Conservation (phyloP, 1,284 basidiomycete genomes). For the Bjerkandera adusta region DNA sequence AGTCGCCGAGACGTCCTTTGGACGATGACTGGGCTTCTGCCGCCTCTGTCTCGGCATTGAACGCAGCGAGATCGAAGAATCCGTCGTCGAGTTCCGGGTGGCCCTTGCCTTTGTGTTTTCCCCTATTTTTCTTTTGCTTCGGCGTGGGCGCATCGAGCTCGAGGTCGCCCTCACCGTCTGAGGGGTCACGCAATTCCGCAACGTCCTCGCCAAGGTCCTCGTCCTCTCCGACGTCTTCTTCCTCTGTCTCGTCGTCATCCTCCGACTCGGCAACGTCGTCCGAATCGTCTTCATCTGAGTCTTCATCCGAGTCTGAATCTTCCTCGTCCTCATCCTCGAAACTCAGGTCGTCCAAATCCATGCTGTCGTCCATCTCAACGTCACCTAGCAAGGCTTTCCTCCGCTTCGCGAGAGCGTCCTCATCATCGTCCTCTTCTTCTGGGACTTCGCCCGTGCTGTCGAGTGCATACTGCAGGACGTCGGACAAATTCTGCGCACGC, state of each 20-base stretch:
- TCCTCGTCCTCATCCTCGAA: constrained; percentile 37
- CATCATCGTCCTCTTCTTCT: constrained; percentile 26
- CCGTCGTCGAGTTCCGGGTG: constrained; percentile 83
- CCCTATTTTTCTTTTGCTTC: constrained; percentile 24
- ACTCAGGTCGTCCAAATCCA: constrained; percentile 21
- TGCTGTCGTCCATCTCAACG: constrained; percentile 10
- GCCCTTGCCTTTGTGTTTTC: constrained; percentile 26
- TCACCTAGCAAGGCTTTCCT: constrained; percentile 33
- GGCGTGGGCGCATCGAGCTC: constrained; percentile 32
- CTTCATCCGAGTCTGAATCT: constrained; percentile 33
- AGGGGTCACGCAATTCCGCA: constrained; percentile 45
- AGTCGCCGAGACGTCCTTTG: constrained; percentile 56
- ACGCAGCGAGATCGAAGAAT: constrained; percentile 89
- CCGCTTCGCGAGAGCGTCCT: constrained; percentile 21
- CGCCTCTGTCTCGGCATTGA: constrained; percentile 86
- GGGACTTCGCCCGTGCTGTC: constrained; percentile 40
- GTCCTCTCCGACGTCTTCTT: constrained; percentile 37
- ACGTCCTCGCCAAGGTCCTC: constrained; percentile 37
- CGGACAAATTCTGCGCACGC: constrained; percentile 63
- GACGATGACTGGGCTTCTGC: constrained; percentile 70
- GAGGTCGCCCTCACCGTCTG: constrained; percentile 45
- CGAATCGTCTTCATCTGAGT: constrained; percentile 32
- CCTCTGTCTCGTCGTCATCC: constrained; percentile 31
- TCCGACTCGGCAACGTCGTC: constrained; percentile 34
- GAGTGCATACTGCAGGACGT: constrained; percentile 57